These are phyloP conservation scores for Nyctanthes arbortristis DNA, from an alignment of 257 asterid genomes.

Conservation along the genomic window DNA sequence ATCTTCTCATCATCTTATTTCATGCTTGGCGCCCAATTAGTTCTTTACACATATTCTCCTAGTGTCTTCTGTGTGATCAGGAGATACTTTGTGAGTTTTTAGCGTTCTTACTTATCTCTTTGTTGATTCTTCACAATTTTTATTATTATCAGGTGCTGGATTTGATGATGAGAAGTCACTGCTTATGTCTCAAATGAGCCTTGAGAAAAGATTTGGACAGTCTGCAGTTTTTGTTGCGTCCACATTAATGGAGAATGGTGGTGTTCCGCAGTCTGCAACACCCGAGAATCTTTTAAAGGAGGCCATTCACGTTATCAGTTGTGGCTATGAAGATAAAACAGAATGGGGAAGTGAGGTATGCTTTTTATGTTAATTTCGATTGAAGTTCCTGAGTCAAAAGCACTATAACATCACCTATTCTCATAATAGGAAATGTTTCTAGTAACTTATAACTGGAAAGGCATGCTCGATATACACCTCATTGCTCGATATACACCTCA, in stretches of 20 bases:
- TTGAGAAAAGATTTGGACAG: slow-evolving; percentile 96
- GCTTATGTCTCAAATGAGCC: slow-evolving; percentile 93
- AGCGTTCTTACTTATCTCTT: slow-evolving; percentile 1
- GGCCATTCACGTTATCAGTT: slow-evolving; percentile 97
- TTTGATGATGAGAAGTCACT: slow-evolving; percentile 91
- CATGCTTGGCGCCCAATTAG: not conserved
- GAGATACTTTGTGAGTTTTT: slow-evolving; percentile 9
- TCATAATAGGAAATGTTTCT: not conserved
- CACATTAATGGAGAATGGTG: slow-evolving; percentile 96
- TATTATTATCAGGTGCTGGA: slow-evolving; percentile 67
- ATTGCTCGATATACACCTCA: not conserved
- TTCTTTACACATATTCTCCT: not conserved
- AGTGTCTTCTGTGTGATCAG: not conserved
- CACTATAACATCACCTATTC: slow-evolving; percentile 15
- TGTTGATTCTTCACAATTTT: slow-evolving; percentile 14
- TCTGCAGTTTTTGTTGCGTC: slow-evolving; percentile 98
- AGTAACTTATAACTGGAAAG: not conserved
- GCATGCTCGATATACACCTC: not conserved
- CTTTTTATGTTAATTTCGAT: slow-evolving; percentile 18
- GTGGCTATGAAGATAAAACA: slow-evolving; percentile 99
- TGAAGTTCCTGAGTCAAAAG: slow-evolving; percentile 6
- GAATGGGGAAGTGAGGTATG: slow-evolving; percentile 97
- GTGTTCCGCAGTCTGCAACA: slow-evolving; percentile 91
- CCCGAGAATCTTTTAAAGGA: slow-evolving; percentile 94
- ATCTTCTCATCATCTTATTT: not conserved